These are phyloP conservation scores for Clavaria fumosa DNA, from an alignment of 768 basidiomycete genomes.

Conservation along the genomic window DNA sequence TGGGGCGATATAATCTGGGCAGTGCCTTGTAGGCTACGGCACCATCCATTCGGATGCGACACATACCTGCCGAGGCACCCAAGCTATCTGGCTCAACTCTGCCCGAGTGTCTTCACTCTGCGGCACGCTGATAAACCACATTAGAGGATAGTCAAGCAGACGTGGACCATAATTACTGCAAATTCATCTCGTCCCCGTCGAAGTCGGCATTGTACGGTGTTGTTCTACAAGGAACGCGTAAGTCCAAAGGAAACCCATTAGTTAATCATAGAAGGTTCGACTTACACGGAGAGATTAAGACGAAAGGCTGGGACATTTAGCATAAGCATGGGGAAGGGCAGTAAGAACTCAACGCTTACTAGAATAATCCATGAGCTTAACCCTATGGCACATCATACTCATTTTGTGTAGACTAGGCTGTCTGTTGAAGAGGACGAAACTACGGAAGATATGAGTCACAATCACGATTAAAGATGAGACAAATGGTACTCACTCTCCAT, in stretches of 20 bases:
- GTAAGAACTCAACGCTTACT: slow-evolving; percentile 38
- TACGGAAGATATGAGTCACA: slow-evolving; percentile 15
- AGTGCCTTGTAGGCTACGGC: slow-evolving; percentile 1
- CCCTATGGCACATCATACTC: slow-evolving; percentile 99
- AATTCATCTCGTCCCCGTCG: slow-evolving; percentile 99
- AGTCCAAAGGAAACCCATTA: slow-evolving; percentile 11
- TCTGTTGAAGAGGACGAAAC: slow-evolving; percentile 91
- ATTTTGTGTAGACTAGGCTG: slow-evolving; percentile 98
- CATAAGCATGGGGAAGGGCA: slow-evolving; percentile 6
- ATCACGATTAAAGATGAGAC: slow-evolving; percentile 1
- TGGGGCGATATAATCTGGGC: slow-evolving; percentile 93
- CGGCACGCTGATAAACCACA: slow-evolving; percentile 49
- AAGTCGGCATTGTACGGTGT: slow-evolving; percentile 99
- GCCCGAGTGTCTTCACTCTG: slow-evolving; percentile 98
- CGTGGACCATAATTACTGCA: slow-evolving; percentile 67
- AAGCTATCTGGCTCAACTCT: slow-evolving; percentile 94
- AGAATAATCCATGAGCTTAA: slow-evolving; percentile 95
- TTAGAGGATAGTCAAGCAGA: background rate
- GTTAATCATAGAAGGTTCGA: too few relatives aligned
- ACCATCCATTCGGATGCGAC: background rate
- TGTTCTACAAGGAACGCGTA: slow-evolving; percentile 35
- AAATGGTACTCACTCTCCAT: slow-evolving; percentile 77
- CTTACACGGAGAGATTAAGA: slow-evolving; percentile 92
- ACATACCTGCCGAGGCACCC: slow-evolving; percentile 88
- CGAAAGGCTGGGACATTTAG: slow-evolving; percentile 59